Conservation (phyloP, 495 filamentous ascomycete genomes). For the Gamarada debralockiae region DNA sequence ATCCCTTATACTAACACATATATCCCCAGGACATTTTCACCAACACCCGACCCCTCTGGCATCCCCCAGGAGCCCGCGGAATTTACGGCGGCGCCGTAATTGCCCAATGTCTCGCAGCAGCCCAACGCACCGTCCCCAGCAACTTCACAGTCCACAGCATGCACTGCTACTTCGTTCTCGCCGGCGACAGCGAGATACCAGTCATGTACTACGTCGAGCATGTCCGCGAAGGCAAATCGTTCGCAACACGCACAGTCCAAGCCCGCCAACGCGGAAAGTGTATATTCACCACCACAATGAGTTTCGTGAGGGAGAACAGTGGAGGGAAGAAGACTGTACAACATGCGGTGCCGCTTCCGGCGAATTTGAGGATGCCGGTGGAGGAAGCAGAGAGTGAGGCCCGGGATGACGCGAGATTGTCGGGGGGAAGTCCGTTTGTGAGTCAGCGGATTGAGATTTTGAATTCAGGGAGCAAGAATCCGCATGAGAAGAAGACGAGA, state of each 20-base stretch:
- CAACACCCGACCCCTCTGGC: conserved; percentile 86
- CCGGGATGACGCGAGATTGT: background rate
- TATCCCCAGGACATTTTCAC: conserved; percentile 78
- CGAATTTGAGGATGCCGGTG: conserved; percentile 34
- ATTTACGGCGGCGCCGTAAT: conserved; percentile 93
- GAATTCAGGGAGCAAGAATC: conserved; percentile 37
- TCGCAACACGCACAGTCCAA: conserved; percentile 92
- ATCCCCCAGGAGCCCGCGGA: conserved; percentile 84
- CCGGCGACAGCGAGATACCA: conserved; percentile 77
- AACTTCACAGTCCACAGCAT: conserved; percentile 87
- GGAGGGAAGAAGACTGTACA: conserved; percentile 57
- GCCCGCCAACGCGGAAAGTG: conserved; percentile 82
- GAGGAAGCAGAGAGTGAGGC: conserved; percentile 16
- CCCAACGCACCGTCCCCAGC: conserved; percentile 75
- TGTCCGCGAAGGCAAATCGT: conserved; percentile 86
- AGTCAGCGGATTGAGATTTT: conserved; percentile 49
- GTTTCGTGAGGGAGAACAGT: conserved; percentile 71
- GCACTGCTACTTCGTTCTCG: conserved; percentile 98
- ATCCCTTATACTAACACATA: background rate
- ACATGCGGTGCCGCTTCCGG: conserved; percentile 59
- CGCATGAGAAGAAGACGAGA: conserved; percentile 64
- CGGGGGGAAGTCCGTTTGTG: conserved; percentile 49
- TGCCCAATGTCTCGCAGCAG: conserved; percentile 85
- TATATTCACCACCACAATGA: conserved; percentile 93
- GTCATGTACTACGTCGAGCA: conserved; percentile 85